These are phyloP conservation scores for Pyrus bretschneideri DNA, from an alignment of 306 rosid species.

Conservation along the genomic window DNA sequence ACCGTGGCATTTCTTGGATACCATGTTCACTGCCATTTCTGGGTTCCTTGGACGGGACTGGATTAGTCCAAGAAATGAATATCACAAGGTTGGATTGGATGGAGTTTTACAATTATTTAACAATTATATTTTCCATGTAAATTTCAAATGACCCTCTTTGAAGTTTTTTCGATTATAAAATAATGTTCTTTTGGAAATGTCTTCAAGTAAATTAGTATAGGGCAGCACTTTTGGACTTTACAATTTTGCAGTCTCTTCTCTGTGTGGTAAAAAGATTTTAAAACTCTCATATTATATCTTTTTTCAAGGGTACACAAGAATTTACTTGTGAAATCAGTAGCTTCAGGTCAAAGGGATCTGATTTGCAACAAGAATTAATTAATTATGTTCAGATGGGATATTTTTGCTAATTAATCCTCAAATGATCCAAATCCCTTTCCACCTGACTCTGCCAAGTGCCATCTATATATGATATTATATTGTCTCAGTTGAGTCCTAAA, in stretches of 20 bases:
- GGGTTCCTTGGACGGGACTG: neutral
- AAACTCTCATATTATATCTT: neutral
- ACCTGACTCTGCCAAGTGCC: neutral
- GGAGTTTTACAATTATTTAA: neutral
- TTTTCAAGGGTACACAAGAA: constrained; percentile 10
- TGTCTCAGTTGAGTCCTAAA: neutral
- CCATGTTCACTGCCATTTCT: neutral
- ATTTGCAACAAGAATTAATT: neutral
- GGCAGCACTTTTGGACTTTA: constrained; percentile 4
- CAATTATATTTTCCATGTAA: neutral
- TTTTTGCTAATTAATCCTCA: neutral
- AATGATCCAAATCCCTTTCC: neutral
- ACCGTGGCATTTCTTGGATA: neutral
- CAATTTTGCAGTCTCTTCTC: neutral
- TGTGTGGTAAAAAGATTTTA: neutral
- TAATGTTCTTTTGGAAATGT: too few species aligned
- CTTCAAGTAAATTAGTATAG: neutral
- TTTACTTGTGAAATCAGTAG: constrained; percentile 6
- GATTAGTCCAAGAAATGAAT: neutral
- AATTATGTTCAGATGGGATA: neutral
- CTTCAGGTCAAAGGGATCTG: constrained; percentile 5
- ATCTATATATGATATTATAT: neutral
- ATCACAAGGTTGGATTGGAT: neutral
- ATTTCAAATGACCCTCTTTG: too few species aligned
- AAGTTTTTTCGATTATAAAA: too few species aligned